Base-by-base conservation (phyloP, 2,329 filamentous ascomycete species). In the Lachnellula hyalina region DNA sequence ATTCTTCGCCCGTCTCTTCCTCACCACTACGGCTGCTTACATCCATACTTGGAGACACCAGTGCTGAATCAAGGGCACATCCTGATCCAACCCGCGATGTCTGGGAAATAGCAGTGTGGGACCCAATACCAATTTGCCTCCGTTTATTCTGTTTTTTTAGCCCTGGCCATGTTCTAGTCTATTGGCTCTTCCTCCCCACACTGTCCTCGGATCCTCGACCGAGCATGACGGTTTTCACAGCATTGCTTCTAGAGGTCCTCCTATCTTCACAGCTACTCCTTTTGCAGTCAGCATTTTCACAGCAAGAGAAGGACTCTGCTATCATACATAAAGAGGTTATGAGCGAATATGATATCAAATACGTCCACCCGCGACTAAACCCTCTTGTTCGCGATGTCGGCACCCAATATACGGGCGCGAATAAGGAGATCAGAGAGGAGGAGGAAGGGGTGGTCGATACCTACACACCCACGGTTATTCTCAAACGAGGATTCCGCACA, bases 301-400 rank as follows among this genome's bases (percentile, higher is more conserved):
- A 93, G 68, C 92, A 97, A 70, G 83, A 83, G 57, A 96, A 91
- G 68, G 94, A 99, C 70, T 83, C 83, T 2, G 79, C 85, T 2
- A 80, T 96, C 47, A 87, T 99, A 55, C 90, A 96, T 63, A 90
- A 87, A 64, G 89, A 97, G 72, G 93, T 97, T 5, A 79, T 97
- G 73, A 86, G 91, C 69, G 94, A 99, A 73, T 99, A 99, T 68
- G 90, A 97, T 68, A 89, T 84, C 63, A 99, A 99, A 74, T 96
- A 87, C 67, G 94, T 99, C 1, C 90, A 95, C 66, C 94, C 94
- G 2, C 81, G 86, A 11, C 82, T 96, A n/a, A 89, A 95, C 63
- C 89, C 87, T 7, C 77, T 88, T 5, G 89, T 95, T 61, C 77
- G 85, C 61, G 82, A 87, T 65, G 90, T 93, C 1, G 88, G 84